Evolutionary conservation across 805 yeast genomes (phyloP), one percentile per base, ranked within the genome.

Genomic region (Ogataea dorogensis): DNA sequence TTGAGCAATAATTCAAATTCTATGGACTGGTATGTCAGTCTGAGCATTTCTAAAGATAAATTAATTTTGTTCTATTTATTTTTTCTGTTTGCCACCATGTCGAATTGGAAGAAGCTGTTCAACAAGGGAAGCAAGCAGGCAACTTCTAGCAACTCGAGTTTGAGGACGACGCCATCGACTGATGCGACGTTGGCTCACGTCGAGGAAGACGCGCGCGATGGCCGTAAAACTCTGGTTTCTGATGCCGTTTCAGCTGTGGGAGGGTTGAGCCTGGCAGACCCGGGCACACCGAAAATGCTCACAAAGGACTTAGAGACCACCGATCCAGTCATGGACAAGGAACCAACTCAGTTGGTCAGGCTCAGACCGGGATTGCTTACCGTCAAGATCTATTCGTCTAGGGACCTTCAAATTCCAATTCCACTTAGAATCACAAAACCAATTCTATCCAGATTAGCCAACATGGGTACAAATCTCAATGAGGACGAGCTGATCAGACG

Each of bases 331-430:
- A 34, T 58, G 46, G 59, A 51, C 17, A 43, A 42, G 14, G 59
- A 51, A 8, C 43, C 40, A 3, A 19, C 28, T 7, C 17, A 30
- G 10, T 9, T 35, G 6, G 33, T 40, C 11, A 42, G 39, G 31
- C 38, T 56, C 25, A 65, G 63, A 20, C 88, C 91, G 0, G 95
- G 95, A 2, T 66, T 85, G 18, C 69, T 87, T 47, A 83, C 89
- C 0, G 81, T 87, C 17, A 84, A 85, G 54, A 73, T 87, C 8
- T 85, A 85, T 54, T 75, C 77, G 24, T 85, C 89, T 23, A 71
- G 73, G 40, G 75, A 77, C 33, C 71, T 87, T 46, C 68, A 68
- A 30, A 69, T 88, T 32, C 96, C 96, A 5, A 76, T 83, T 30
- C 76, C 77, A 17, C 67, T 84, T 40, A 77, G 76, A 39, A 76